Conservation (phyloP, 1,284 basidiomycete species). For the Naganishia albida region DNA sequence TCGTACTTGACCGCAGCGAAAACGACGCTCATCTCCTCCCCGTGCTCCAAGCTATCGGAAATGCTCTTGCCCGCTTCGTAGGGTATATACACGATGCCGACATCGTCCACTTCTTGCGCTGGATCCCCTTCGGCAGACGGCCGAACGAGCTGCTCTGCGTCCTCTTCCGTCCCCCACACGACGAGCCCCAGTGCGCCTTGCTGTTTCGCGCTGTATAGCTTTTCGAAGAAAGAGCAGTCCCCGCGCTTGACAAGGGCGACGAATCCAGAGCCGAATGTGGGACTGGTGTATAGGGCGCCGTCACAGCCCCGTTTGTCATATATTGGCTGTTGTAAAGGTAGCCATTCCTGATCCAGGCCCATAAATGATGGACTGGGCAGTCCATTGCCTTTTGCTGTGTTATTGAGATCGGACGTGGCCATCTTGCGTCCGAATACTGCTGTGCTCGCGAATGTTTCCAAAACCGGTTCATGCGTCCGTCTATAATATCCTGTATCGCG, state of each 20-base stretch:
- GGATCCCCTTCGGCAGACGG: constrained; percentile 41
- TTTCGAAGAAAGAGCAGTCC: constrained; percentile 78
- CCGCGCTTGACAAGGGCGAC: constrained; percentile 58
- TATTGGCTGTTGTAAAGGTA: constrained; percentile 34
- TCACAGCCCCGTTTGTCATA: constrained; percentile 28
- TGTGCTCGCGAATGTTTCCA: constrained; percentile 63
- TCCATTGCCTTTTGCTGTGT: constrained; percentile 5
- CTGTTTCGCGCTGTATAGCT: constrained; percentile 65
- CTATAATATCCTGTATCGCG: background rate
- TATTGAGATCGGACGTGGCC: constrained; percentile 1
- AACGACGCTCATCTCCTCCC: constrained; percentile 19
- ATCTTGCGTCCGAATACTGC: constrained; percentile 65
- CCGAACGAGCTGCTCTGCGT: constrained; percentile 40
- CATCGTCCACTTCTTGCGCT: constrained; percentile 32
- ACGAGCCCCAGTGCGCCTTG: constrained; percentile 74
- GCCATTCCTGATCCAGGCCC: constrained; percentile 47
- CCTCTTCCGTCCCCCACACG: constrained; percentile 49
- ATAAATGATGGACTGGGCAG: background rate
- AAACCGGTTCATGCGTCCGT: constrained; percentile 31
- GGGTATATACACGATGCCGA: constrained; percentile 43
- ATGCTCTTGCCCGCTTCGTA: constrained; percentile 37
- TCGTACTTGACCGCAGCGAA: constrained; percentile 17
- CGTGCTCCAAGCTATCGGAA: constrained; percentile 3
- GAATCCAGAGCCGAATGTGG: constrained; percentile 19
- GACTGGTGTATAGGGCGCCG: constrained; percentile 18